Percentiles rank a stretch among this genome's conserved stretches.
Conservation (phyloP, 2,329 filamentous ascomycete genomes). For the Colletotrichum sublineola region DNA sequence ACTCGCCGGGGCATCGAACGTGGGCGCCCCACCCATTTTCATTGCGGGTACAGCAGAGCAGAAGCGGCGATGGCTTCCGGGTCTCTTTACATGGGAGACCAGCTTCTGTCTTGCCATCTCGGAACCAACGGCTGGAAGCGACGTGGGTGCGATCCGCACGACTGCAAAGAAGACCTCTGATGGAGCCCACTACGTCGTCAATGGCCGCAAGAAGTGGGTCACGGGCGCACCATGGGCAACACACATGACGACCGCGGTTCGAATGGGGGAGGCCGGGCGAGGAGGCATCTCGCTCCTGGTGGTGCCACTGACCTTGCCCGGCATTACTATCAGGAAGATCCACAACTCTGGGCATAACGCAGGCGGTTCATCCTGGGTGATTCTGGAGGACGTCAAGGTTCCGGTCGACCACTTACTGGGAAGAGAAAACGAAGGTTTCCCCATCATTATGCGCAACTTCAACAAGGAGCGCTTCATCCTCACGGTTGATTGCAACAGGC, state of each 20-base stretch:
- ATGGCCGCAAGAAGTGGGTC: slow-evolving; percentile 78
- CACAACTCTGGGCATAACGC: slow-evolving; percentile 76
- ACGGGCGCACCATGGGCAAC: slow-evolving; percentile 72
- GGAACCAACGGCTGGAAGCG: slow-evolving; percentile 69
- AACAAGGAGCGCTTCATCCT: slow-evolving; percentile 72
- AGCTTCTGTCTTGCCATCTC: slow-evolving; percentile 76
- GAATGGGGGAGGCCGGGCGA: slow-evolving; percentile 68
- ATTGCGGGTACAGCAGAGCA: slow-evolving; percentile 72
- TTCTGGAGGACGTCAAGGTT: slow-evolving; percentile 68
- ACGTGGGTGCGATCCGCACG: slow-evolving; percentile 73
- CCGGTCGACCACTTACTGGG: slow-evolving; percentile 67
- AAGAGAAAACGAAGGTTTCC: slow-evolving; percentile 67
- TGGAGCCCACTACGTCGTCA: slow-evolving; percentile 70
- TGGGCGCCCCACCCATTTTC: slow-evolving; percentile 75
- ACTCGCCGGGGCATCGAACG: slow-evolving; percentile 70
- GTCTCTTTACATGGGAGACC: slow-evolving; percentile 69
- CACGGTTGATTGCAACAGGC: slow-evolving; percentile 67
- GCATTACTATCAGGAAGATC: slow-evolving; percentile 68
- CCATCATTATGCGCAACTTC: slow-evolving; percentile 71
- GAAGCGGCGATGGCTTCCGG: slow-evolving; percentile 70
- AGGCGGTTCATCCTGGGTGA: slow-evolving; percentile 70
- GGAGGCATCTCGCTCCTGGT: slow-evolving; percentile 69
- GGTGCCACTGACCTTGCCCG: slow-evolving; percentile 63
- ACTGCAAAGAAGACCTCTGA: slow-evolving; percentile 63
- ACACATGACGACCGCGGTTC: slow-evolving; percentile 72